Percentiles rank a stretch among this genome's conserved stretches.
These are phyloP conservation scores for Gynostemma pentaphyllum DNA, from an alignment of 306 rosid species.

Conservation along the genomic window DNA sequence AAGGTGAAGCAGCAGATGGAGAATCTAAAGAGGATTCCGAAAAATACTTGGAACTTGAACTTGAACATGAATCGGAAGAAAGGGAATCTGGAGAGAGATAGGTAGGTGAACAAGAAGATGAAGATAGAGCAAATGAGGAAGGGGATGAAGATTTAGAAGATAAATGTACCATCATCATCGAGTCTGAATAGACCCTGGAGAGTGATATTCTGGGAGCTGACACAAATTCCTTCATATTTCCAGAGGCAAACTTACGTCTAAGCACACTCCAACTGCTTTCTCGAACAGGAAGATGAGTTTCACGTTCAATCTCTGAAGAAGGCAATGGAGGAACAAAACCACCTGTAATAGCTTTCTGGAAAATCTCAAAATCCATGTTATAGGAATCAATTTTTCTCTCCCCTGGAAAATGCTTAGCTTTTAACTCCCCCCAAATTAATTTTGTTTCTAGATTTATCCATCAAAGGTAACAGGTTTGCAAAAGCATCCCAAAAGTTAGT, in stretches of 20 bases:
- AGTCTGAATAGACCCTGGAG: conserved; percentile 75
- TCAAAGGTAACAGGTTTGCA: conserved; percentile 60
- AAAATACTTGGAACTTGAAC: conserved; percentile 44
- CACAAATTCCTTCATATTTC: conserved; percentile 62
- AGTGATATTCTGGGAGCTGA: conserved; percentile 54
- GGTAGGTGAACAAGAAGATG: conserved; percentile 43
- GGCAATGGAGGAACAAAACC: conserved; percentile 96
- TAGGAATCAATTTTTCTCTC: conserved; percentile 57
- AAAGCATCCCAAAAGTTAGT: conserved; percentile 69
- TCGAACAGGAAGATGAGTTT: conserved; percentile 91
- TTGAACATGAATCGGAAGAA: conserved; percentile 73
- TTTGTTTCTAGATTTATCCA: conserved; percentile 49
- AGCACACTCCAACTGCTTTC: conserved; percentile 84
- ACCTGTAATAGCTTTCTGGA: conserved; percentile 68
- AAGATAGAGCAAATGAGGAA: conserved; percentile 24
- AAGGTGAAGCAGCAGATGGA: conserved; percentile 36
- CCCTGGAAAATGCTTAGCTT: conserved; percentile 29
- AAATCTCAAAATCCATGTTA: conserved; percentile 79
- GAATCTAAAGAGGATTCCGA: conserved; percentile 69
- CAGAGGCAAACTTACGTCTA: conserved; percentile 68
- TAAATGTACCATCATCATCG: conserved; percentile 56
- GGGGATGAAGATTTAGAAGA: conserved; percentile 43
- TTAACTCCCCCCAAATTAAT: conserved; percentile 26
- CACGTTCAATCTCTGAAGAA: conserved; percentile 57
- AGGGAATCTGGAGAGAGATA: conserved; percentile 75